These are phyloP conservation scores for Claviceps monticola DNA, from an alignment of 2,329 filamentous ascomycete species.

Conservation along the genomic window DNA sequence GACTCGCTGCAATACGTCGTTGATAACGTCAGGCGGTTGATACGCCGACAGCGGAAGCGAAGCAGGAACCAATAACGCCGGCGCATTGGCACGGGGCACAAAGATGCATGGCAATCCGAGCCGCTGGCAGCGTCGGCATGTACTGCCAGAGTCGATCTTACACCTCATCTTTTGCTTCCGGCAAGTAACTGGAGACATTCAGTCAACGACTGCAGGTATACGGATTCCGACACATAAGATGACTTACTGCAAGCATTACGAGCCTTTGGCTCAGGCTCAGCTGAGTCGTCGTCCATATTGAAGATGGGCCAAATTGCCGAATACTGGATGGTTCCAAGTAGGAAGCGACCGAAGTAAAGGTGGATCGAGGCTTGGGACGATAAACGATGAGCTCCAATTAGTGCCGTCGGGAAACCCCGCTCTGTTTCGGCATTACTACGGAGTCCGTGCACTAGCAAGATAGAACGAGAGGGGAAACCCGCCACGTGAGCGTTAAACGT, in stretches of 20 bases:
- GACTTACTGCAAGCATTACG: slow-evolving; percentile 4
- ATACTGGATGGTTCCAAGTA: neutral
- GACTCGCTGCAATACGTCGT: slow-evolving; percentile 1
- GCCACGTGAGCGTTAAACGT: neutral
- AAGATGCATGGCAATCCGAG: slow-evolving; percentile 25
- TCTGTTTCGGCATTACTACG: neutral
- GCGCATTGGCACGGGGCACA: slow-evolving; percentile 25
- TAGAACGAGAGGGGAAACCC: neutral
- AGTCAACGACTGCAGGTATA: neutral
- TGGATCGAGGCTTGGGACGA: neutral
- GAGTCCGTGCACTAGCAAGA: neutral
- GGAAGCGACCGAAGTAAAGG: neutral
- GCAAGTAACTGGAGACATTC: slow-evolving; percentile 13
- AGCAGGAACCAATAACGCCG: slow-evolving; percentile 4
- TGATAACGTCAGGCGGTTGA: neutral
- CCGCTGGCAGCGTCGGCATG: slow-evolving; percentile 20
- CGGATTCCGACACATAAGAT: neutral
- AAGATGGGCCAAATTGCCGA: neutral
- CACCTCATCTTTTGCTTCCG: slow-evolving; percentile 24
- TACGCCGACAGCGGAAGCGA: slow-evolving; percentile 6
- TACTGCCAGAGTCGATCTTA: slow-evolving; percentile 19
- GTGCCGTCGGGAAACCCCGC: neutral
- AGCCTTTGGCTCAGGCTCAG: slow-evolving; percentile 3
- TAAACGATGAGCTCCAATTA: neutral
- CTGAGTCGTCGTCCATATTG: slow-evolving; percentile 1